Evolutionary conservation across 1,284 basidiomycete genomes (phyloP), one percentile per base, ranked within the genome.

Genomic region (Boletellus deceptivus): DNA sequence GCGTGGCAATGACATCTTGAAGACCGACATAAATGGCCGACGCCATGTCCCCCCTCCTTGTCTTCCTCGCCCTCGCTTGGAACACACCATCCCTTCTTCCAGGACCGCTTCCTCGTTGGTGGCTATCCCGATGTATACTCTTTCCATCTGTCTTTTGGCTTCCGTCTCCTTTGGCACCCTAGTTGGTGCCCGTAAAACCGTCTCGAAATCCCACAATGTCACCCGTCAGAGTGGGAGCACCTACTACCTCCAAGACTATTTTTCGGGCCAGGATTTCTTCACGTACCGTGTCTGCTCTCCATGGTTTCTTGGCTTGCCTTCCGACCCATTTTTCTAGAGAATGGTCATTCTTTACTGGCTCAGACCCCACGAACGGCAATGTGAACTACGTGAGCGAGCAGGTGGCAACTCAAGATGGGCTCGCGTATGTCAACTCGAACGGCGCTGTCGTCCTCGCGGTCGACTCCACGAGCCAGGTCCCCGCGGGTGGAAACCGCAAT

Each of bases 361-460:
- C 65, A 8, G 88, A 91, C 63, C 88, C 88, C 3, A 90, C 88
- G 1, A 67, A 78, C 50, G 88, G 86, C 20, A 67, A 68, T 34
- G 86, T 88, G 37, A 72, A 77, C 42, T 90, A 81, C 65, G 69
- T 79, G 55, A 68, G 62, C 43, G 64, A 70, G 53, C 61, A 70
- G 6, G 67, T 75, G 25, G 85, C 85, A 3, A 68, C 69, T 43
- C 57, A 64, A 11, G 70, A 76, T 34, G 73, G 75, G 5, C 75
- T 91, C 34, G 82, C 84, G 1, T 82, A 74, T 58, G 77, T 87
- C 22, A 73, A 84, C 35, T 66, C 57, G 20, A 75, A 80, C 58
- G 75, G 75, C 48, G 72, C 76, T 22, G 77, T 76, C 3, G 72
- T 85, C 41, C 69, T 91, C 43, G 76, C 78, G 31, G 84, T 90